phyloP scores from a whole-genome alignment of 1,139 yeast species.

The Hansenula lynferdii region DNA sequence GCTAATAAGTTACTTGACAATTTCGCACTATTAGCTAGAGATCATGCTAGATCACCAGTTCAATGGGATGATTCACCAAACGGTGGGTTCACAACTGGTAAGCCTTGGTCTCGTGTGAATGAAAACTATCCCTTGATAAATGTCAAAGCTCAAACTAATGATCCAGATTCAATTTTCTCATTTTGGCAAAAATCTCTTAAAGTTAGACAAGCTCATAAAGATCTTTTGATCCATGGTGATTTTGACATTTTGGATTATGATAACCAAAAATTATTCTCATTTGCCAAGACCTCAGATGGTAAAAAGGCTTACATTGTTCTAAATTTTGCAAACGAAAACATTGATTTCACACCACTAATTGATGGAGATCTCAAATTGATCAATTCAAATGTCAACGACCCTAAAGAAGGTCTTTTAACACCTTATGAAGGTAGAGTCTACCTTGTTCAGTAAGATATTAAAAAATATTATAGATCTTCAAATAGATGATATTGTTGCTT shows the following conservation, averaged over 20 bases:
- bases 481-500: too few species aligned
- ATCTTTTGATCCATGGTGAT: constrained; percentile 43
- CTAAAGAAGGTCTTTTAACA: constrained; percentile 24
- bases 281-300: constrained; percentile 29
- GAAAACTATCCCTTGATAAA: constrained; percentile 47
- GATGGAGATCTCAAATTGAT: constrained; percentile 31
- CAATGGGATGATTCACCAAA: constrained; percentile 45
- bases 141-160: constrained; percentile 41
- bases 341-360: constrained; percentile 26
- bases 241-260: constrained; percentile 38
- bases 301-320: constrained; percentile 37
- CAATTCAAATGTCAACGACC: constrained; percentile 19
- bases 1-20: constrained; percentile 29
- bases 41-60: constrained; percentile 55
- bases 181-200: constrained; percentile 42
- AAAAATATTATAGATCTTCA: too few species aligned
- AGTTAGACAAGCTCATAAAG: constrained; percentile 41
- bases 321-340: constrained; percentile 34
- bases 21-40: constrained; percentile 40
- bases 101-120: constrained; percentile 54
- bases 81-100: constrained; percentile 46
- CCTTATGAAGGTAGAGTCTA: constrained; percentile 40
- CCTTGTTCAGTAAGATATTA: constrained; percentile 6
- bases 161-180: constrained; percentile 40
- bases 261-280: constrained; percentile 35